Evolutionary conservation across 441 rosid species (phyloP).

Genomic region (Manihot esculenta): DNA sequence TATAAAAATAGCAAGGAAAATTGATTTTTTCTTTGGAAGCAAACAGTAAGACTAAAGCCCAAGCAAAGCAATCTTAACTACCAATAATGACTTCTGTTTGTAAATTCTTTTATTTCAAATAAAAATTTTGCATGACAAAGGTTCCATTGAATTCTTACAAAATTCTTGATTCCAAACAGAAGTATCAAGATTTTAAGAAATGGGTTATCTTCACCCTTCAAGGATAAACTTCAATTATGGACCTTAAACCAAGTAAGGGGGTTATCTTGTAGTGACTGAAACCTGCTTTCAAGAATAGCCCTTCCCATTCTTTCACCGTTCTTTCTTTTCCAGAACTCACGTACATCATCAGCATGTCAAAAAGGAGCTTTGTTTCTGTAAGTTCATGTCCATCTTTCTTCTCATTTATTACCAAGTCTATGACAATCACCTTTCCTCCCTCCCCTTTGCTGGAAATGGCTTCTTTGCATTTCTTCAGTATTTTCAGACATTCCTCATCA

Average conservation of each 20-base stretch:
- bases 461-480: constrained; percentile 41
- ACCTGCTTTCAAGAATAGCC: constrained; percentile 30
- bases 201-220: constrained; percentile 15
- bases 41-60: too few species aligned
- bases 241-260: constrained; percentile 30
- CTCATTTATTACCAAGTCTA: constrained; percentile 40
- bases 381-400: constrained; percentile 30
- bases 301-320: constrained; percentile 32
- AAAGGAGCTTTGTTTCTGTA: constrained; percentile 27
- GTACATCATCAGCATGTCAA: constrained; percentile 30
- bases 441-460: constrained; percentile 27
- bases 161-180: too few species aligned
- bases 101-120: too few species aligned
- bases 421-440: constrained; percentile 37
- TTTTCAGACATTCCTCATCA: constrained; percentile 41
- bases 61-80: too few species aligned
- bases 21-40: too few species aligned
- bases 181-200: not conserved
- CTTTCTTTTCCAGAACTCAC: constrained; percentile 26
- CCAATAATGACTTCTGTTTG: too few species aligned
- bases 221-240: constrained; percentile 41
- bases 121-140: too few species aligned
- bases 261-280: constrained; percentile 34
- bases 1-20: not conserved
- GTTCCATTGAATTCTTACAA: too few species aligned